Conservation (phyloP, 352 stramenopile genomes). For the Hyaloperonospora brassicae region DNA sequence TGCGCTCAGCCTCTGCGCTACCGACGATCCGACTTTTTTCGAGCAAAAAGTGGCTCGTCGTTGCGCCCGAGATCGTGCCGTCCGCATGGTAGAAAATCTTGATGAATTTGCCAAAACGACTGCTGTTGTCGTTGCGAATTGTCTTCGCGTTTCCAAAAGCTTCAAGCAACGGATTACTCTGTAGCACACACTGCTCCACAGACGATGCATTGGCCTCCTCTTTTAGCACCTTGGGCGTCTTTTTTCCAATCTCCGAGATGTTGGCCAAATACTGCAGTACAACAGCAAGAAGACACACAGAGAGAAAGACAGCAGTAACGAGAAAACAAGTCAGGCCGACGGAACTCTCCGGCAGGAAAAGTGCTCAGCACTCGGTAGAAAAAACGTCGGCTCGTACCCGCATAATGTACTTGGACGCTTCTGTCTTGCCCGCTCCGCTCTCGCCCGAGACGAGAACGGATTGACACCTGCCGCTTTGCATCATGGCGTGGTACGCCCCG, state of each 20-base stretch:
- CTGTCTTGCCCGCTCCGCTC: constrained; percentile 82
- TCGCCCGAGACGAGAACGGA: constrained; percentile 84
- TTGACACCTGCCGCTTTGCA: constrained; percentile 74
- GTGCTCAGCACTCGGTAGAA: too few relatives aligned
- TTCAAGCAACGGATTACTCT: constrained; percentile 90
- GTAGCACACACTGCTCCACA: constrained; percentile 87
- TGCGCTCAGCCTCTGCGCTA: constrained; percentile 90
- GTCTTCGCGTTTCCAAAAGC: constrained; percentile 92
- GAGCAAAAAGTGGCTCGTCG: constrained; percentile 94
- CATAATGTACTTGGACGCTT: constrained; percentile 90
- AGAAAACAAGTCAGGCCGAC: too few relatives aligned
- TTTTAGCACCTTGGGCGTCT: constrained; percentile 59
- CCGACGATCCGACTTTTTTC: constrained; percentile 96
- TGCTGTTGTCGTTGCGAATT: constrained; percentile 94
- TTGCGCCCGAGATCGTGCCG: constrained; percentile 88
- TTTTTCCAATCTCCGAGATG: constrained; percentile 85
- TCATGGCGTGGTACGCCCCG: constrained; percentile 72
- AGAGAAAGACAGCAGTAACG: too few relatives aligned
- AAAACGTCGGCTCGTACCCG: constrained; percentile 31
- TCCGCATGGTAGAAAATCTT: constrained; percentile 91
- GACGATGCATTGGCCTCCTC: constrained; percentile 47
- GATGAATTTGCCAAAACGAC: constrained; percentile 95
- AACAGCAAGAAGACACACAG: constrained; percentile 4
- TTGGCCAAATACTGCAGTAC: constrained; percentile 79
- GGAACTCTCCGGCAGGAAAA: too few relatives aligned